These are phyloP conservation scores for Euphorbia lathyris DNA, from an alignment of 345 rosid genomes.

Conservation along the genomic window DNA sequence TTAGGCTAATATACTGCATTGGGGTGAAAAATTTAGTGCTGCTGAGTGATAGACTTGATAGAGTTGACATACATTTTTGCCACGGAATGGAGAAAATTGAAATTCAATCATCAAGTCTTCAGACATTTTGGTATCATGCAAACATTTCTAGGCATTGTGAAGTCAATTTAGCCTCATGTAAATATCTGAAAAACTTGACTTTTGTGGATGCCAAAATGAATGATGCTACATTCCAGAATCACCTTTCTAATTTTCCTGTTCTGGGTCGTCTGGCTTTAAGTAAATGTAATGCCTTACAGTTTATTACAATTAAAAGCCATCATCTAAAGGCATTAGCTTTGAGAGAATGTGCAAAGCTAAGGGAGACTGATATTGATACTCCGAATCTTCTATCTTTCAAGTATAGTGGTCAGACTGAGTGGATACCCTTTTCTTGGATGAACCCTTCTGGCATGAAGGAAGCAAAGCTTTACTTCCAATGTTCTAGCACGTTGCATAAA, in stretches of 20 bases:
- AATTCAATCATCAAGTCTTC: constrained; percentile 27
- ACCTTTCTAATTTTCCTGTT: constrained; percentile 24
- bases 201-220: constrained; percentile 23
- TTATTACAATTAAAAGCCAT: constrained; percentile 18
- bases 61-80: constrained; percentile 36
- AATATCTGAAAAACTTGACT: constrained; percentile 27
- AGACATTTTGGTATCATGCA: constrained; percentile 30
- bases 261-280: constrained; percentile 32
- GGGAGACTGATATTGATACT: constrained; percentile 25
- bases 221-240: constrained; percentile 21
- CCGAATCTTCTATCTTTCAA: constrained; percentile 38
- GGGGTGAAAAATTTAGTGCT: constrained; percentile 22
- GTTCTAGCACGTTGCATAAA: not conserved
- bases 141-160: constrained; percentile 8
- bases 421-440: constrained; percentile 30
- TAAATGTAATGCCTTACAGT: constrained; percentile 23
- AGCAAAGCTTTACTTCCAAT: constrained; percentile 30
- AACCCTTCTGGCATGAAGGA: constrained; percentile 30
- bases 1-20: constrained; percentile 26
- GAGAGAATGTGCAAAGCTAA: constrained; percentile 24
- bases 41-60: constrained; percentile 16
- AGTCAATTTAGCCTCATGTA: constrained; percentile 20
- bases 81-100: constrained; percentile 18
- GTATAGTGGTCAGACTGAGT: constrained; percentile 24
- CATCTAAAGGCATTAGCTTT: constrained; percentile 23